phyloP scores from a whole-genome alignment of 2,329 filamentous ascomycete genomes.

The Cytospora mali region DNA sequence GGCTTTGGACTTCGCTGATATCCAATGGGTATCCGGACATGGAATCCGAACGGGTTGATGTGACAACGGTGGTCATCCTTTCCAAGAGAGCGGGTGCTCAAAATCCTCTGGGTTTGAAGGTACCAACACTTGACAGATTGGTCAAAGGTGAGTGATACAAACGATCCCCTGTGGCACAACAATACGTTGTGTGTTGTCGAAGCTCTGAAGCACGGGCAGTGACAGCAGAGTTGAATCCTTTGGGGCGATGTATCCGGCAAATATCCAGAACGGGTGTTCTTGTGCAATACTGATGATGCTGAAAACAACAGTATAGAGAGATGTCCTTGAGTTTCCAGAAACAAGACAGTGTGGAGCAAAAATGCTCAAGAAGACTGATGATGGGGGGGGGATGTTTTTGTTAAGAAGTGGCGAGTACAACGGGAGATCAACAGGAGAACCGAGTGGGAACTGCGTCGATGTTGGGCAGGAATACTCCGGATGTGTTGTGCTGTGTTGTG shows the following conservation, averaged over 20 bases:
- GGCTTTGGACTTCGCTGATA: slow-evolving; percentile 62
- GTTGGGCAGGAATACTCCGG: slow-evolving; percentile 28
- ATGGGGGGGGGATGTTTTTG: slow-evolving; percentile 1
- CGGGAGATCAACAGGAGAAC: slow-evolving; percentile 29
- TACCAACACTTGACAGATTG: slow-evolving; percentile 26
- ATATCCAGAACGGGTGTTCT: slow-evolving; percentile 28
- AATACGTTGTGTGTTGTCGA: slow-evolving; percentile 21
- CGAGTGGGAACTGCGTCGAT: slow-evolving; percentile 19
- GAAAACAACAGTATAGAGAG: slow-evolving; percentile 16
- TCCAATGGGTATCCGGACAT: slow-evolving; percentile 60
- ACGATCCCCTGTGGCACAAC: slow-evolving; percentile 27
- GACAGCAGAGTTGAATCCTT: slow-evolving; percentile 18
- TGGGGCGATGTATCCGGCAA: slow-evolving; percentile 17
- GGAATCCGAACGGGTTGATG: slow-evolving; percentile 44
- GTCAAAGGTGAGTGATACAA: slow-evolving; percentile 18
- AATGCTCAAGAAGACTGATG: slow-evolving; percentile 14
- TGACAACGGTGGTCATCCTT: slow-evolving; percentile 54
- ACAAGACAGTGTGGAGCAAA: slow-evolving; percentile 25
- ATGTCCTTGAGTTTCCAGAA: slow-evolving; percentile 13
- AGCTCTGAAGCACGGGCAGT: slow-evolving; percentile 17
- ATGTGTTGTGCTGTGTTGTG: slow-evolving; percentile 7
- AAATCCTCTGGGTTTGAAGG: slow-evolving; percentile 27
- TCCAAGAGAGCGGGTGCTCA: slow-evolving; percentile 41
- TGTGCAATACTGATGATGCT: slow-evolving; percentile 16
- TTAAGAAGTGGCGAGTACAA: slow-evolving; percentile 27